Evolutionary conservation across 768 basidiomycete species (phyloP), one percentile per base, ranked within the genome.

Genomic region (Termitomyces sp.): DNA sequence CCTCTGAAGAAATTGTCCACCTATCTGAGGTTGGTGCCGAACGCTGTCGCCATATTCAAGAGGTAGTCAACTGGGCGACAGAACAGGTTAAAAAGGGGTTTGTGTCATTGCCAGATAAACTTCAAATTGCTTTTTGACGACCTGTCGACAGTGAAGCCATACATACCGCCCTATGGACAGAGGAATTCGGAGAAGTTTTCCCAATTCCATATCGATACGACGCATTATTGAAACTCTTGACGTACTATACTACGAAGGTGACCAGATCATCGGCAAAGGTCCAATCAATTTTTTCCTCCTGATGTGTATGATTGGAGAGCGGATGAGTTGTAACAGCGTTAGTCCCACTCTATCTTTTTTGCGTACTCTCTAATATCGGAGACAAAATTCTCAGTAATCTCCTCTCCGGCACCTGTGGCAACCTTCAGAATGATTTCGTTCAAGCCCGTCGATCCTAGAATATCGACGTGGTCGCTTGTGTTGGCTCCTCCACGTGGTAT

Each of bases 361-460:
- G 86, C 79, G 63, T 94, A 95, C 60, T 89, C 82, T 54, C 80
- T 76, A 57, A 98, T 95, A 53, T 83, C 74, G 2, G 91, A 94
- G 45, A 90, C 87, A 59, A 84, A 84, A 46, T 65, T 75, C 54
- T 94, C 85, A 56, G 80, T 65, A 29, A 94, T 73, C 63, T 91
- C 85, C 55, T 89, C 70, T 3, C 86, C 89, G 13, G 77, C 82
- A 0, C 96, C 96, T 5, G 93, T 88, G 29, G 88, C 95, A 7
- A 97, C 88, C 69, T 92, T 88, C 29, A 97, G 68, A 53, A 98
- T 82, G n/a, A 97, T 84, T 66, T 94, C 90, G 68, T 96, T 98
- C 55, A 98, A 65, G 12, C 81, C 79, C 0, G 84, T 88, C 10
- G 91, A 87, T 7, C 95, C 84, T 23, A 86, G 76, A 51, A 92